Conservation (phyloP, 768 basidiomycete genomes). For the Candolleomyces efflorescens region DNA sequence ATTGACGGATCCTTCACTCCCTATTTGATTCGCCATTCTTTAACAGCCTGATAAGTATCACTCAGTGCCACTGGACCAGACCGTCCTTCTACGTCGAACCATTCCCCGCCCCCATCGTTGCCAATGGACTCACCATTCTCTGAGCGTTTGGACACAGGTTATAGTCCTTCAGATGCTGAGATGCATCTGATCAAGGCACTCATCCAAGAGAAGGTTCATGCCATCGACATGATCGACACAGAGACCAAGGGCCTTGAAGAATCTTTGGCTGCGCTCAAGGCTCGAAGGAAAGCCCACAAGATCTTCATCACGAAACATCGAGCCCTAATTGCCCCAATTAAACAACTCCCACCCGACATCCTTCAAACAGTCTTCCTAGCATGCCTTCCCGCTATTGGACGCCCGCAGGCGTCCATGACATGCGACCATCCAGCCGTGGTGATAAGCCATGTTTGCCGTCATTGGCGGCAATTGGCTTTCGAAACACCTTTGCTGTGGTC, state of each 20-base stretch:
- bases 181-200: neutral
- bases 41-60: no score
- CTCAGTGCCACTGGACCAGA: no score
- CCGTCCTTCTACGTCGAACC: no score
- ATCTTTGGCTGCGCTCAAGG: neutral
- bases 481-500: neutral
- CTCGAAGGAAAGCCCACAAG: neutral
- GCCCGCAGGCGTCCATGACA: neutral
- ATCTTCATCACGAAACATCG: neutral
- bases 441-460: neutral
- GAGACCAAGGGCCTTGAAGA: neutral
- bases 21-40: no score
- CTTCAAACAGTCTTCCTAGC: neutral
- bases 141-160: neutral
- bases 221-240: neutral
- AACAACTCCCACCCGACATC: neutral
- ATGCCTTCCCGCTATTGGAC: neutral
- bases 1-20: no score
- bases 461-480: neutral
- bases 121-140: no score
- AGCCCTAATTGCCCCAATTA: neutral
- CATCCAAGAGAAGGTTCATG: neutral
- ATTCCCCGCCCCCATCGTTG: no score
- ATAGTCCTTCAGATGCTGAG: neutral
- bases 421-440: neutral